Percentiles rank a stretch among this genome's conserved stretches.
Evolutionary conservation across 2,329 filamentous ascomycete genomes (phyloP).

Genomic region (Rutstroemia sp.): DNA sequence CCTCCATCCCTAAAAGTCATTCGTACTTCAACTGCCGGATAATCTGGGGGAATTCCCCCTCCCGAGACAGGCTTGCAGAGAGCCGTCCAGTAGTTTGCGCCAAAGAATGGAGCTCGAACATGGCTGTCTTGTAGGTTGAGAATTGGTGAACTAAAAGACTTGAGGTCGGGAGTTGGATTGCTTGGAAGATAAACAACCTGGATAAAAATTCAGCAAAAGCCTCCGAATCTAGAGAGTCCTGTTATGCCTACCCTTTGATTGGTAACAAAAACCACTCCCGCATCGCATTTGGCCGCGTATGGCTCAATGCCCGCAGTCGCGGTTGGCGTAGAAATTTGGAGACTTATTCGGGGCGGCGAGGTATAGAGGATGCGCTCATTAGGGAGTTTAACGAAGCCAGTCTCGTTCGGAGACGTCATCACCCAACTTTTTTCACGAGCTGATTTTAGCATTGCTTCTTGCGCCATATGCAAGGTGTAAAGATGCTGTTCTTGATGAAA

Average conservation of each 20-base stretch:
- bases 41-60: conserved; percentile 70
- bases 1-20: conserved; percentile 91
- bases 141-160: conserved; percentile 85
- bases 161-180: conserved; percentile 55
- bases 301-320: conserved; percentile 55
- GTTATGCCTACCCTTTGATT: conserved; percentile 66
- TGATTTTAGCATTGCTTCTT: conserved; percentile 23
- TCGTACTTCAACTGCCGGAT: conserved; percentile 70
- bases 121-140: conserved; percentile 82
- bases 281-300: conserved; percentile 64
- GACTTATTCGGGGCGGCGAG: conserved; percentile 69
- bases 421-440: conserved; percentile 61
- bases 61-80: conserved; percentile 72
- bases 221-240: conserved; percentile 10
- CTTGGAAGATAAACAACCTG: conserved; percentile 84
- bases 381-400: conserved; percentile 75
- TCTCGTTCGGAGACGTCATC: conserved; percentile 67
- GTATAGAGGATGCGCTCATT: conserved; percentile 76
- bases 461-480: conserved; percentile 23
- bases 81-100: conserved; percentile 83
- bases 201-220: conserved; percentile 13
- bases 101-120: conserved; percentile 84
- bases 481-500: conserved; percentile 27
- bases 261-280: conserved; percentile 72
- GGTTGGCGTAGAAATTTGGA: conserved; percentile 60